phyloP scores from a whole-genome alignment of 2,329 filamentous ascomycete species.

The Camillea tinctor region DNA sequence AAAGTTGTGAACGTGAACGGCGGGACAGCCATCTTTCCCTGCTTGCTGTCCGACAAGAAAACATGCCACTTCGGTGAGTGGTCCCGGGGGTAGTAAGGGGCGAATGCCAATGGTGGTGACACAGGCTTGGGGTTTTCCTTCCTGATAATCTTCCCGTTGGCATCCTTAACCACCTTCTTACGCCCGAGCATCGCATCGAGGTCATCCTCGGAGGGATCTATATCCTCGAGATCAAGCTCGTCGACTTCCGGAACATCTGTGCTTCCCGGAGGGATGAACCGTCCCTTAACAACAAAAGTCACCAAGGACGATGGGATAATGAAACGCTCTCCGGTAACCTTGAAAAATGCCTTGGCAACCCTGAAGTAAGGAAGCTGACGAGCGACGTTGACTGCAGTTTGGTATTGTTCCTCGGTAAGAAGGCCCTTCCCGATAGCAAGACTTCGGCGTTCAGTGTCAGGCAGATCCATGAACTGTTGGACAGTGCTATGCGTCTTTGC shows the following conservation, averaged over 20 bases:
- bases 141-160: constrained; percentile 54
- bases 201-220: constrained; percentile 91
- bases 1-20: constrained; percentile 95
- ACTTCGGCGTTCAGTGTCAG: constrained; percentile 70
- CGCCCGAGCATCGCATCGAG: constrained; percentile 80
- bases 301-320: constrained; percentile 92
- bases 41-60: constrained; percentile 90
- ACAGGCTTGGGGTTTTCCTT: constrained; percentile 62
- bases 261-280: constrained; percentile 85
- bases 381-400: constrained; percentile 71
- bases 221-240: constrained; percentile 79
- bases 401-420: constrained; percentile 74
- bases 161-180: constrained; percentile 63
- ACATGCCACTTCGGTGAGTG: constrained; percentile 90
- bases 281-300: constrained; percentile 91
- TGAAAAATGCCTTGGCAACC: constrained; percentile 95
- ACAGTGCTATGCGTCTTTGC: constrained; percentile 74
- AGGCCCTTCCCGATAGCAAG: constrained; percentile 70
- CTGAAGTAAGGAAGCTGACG: constrained; percentile 80
- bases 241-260: constrained; percentile 72
- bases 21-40: constrained; percentile 93
- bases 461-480: constrained; percentile 84
- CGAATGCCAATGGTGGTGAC: constrained; percentile 81
- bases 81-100: constrained; percentile 86
- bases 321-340: constrained; percentile 90